Percentiles rank a stretch among this genome's conserved stretches.
Evolutionary conservation across 176 grass and related monocot species (phyloP).

Genomic region (Oropetium thomaeum): DNA sequence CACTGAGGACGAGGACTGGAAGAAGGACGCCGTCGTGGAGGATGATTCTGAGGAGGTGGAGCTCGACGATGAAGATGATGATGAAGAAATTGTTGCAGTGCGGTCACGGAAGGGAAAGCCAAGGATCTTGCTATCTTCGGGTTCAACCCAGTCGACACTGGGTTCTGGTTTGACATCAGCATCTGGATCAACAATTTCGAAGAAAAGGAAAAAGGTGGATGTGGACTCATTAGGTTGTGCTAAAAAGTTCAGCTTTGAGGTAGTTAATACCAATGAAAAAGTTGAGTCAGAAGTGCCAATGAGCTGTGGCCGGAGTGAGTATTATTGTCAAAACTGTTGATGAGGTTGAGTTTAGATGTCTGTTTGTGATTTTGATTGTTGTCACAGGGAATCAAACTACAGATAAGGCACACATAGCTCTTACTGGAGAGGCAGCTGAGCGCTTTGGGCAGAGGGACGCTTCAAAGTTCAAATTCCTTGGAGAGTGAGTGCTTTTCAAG

Average conservation of each 20-base stretch:
- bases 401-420: constrained; percentile 25
- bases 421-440: constrained; percentile 65
- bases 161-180: constrained; percentile 10
- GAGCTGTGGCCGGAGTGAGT: constrained; percentile 42
- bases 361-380: constrained; percentile 22
- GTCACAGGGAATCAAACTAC: constrained; percentile 43
- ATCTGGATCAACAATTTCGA: constrained; percentile 6
- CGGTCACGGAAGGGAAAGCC: constrained; percentile 39
- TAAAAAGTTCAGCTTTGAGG: constrained; percentile 76
- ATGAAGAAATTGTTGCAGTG: constrained; percentile 41
- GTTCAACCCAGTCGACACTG: background rate
- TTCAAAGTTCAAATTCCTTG: constrained; percentile 80
- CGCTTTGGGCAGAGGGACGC: constrained; percentile 71
- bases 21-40: constrained; percentile 27
- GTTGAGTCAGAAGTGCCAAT: constrained; percentile 7
- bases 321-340: constrained; percentile 7
- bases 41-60: constrained; percentile 74
- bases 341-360: background rate
- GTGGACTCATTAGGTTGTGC: constrained; percentile 55
- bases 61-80: constrained; percentile 53
- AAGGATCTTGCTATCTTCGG: background rate
- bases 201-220: constrained; percentile 76
- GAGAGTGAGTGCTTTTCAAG: constrained; percentile 50
- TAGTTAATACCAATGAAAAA: constrained; percentile 12
- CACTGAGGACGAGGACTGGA: constrained; percentile 78